Conservation (phyloP, 2,329 filamentous ascomycete species). For the Tolypocladium tundrense region DNA sequence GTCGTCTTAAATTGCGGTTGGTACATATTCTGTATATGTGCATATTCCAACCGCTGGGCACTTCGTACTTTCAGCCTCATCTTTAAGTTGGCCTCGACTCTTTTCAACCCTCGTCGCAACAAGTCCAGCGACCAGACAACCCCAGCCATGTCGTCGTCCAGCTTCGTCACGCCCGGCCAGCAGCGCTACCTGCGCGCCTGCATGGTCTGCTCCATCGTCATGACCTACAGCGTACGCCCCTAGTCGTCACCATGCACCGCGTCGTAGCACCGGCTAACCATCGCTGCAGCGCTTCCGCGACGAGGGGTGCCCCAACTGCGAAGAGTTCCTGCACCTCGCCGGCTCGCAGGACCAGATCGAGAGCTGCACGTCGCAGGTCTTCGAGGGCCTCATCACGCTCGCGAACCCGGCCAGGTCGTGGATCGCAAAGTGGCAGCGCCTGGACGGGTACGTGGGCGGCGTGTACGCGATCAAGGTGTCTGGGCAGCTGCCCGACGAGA, state of each 20-base stretch:
- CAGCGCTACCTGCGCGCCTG: constrained; percentile 86
- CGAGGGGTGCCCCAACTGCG: constrained; percentile 93
- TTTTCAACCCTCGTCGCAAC: background rate
- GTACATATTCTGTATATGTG: background rate
- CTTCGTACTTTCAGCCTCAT: background rate
- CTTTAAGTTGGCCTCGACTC: background rate
- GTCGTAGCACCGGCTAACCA: background rate
- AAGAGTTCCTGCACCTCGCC: constrained; percentile 76
- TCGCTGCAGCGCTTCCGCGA: constrained; percentile 63
- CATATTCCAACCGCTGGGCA: background rate
- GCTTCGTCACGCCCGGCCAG: constrained; percentile 64
- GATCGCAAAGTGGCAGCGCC: constrained; percentile 93
- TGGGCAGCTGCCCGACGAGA: constrained; percentile 62
- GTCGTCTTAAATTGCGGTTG: background rate
- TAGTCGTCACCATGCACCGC: background rate
- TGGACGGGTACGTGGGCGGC: constrained; percentile 79
- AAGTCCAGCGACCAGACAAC: background rate
- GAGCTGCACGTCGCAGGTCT: constrained; percentile 92
- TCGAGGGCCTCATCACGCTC: constrained; percentile 82
- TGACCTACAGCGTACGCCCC: constrained; percentile 58
- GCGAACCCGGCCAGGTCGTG: constrained; percentile 76
- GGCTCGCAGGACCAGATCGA: constrained; percentile 72
- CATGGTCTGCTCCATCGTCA: constrained; percentile 97
- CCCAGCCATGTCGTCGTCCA: constrained; percentile 16
- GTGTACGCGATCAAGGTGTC: constrained; percentile 94